phyloP scores from a whole-genome alignment of 2,329 filamentous ascomycete genomes.

The Venturia oleaginea region DNA sequence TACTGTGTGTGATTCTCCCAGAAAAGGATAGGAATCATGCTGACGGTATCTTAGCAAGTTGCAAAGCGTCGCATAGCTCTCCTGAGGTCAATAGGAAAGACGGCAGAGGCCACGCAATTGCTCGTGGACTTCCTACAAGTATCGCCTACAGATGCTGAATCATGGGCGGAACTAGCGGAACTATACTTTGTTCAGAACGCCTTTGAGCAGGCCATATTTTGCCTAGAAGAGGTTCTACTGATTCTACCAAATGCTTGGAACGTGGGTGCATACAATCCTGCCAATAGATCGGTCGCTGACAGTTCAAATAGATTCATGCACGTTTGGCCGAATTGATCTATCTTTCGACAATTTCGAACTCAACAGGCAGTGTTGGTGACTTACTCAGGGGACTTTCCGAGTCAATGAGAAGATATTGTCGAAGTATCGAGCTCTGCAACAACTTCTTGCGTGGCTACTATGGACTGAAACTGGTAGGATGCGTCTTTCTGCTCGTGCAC shows the following conservation, averaged over 20 bases:
- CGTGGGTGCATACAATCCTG: constrained; percentile 44
- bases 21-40: not conserved
- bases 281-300: not conserved
- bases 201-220: constrained; percentile 75
- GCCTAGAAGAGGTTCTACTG: constrained; percentile 82
- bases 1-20: constrained; percentile 51
- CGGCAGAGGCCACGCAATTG: constrained; percentile 62
- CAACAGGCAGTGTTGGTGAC: constrained; percentile 28
- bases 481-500: not conserved
- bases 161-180: constrained; percentile 86
- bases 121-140: constrained; percentile 70
- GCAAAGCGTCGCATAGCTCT: constrained; percentile 77
- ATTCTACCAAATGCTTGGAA: constrained; percentile 92
- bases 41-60: constrained; percentile 52
- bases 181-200: constrained; percentile 73
- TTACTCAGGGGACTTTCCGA: constrained; percentile 49
- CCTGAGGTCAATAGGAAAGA: constrained; percentile 62
- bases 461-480: constrained; percentile 65
- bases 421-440: constrained; percentile 89
- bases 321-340: constrained; percentile 75
- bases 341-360: constrained; percentile 44
- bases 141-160: constrained; percentile 82
- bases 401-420: constrained; percentile 74
- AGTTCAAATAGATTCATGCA: constrained; percentile 62
- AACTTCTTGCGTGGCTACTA: constrained; percentile 89